A percentile compares a stretch with the other conserved stretches of the same genome.
Evolutionary conservation across 192 early-diverging fungal species (phyloP).

Genomic region (Podila verticillata): DNA sequence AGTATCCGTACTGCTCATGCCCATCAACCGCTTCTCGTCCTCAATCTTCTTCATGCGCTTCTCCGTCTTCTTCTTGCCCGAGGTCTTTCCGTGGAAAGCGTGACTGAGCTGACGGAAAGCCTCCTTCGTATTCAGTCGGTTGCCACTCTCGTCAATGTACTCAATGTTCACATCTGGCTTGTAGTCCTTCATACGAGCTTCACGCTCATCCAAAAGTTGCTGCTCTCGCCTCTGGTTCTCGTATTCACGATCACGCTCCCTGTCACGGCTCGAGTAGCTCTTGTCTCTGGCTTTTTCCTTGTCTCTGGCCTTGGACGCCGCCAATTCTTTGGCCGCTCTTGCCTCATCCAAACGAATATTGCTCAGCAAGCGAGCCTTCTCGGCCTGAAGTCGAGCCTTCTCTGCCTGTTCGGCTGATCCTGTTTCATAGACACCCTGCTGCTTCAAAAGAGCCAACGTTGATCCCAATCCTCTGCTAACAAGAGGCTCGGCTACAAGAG

Average conservation of each 20-base stretch:
- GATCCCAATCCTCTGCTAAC: slow-evolving; percentile 83
- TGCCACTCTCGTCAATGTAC: slow-evolving; percentile 91
- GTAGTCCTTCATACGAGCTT: slow-evolving; percentile 90
- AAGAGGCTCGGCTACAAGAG: slow-evolving; percentile 78
- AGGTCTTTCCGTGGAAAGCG: slow-evolving; percentile 94
- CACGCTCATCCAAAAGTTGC: slow-evolving; percentile 74
- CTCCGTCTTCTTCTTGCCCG: slow-evolving; percentile 95
- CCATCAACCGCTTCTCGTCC: slow-evolving; percentile 79
- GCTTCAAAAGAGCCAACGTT: slow-evolving; percentile 80
- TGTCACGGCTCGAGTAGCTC: slow-evolving; percentile 48
- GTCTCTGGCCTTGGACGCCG: slow-evolving; percentile 73
- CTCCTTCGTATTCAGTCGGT: slow-evolving; percentile 85
- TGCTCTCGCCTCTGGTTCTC: slow-evolving; percentile 67
- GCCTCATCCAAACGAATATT: slow-evolving; percentile 73
- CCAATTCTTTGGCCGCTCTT: slow-evolving; percentile 67
- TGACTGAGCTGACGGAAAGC: slow-evolving; percentile 92
- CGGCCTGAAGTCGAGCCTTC: slow-evolving; percentile 67
- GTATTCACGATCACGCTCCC: slow-evolving; percentile 59
- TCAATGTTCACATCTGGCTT: slow-evolving; percentile 90
- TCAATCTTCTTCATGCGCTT: slow-evolving; percentile 84
- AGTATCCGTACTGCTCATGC: slow-evolving; percentile 77
- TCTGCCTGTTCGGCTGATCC: slow-evolving; percentile 73
- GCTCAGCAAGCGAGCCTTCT: slow-evolving; percentile 75
- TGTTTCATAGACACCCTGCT: slow-evolving; percentile 77
- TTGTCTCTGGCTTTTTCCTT: slow-evolving; percentile 61